Conservation (phyloP, 108 stramenopile species). For the Cyclotella cryptica region DNA sequence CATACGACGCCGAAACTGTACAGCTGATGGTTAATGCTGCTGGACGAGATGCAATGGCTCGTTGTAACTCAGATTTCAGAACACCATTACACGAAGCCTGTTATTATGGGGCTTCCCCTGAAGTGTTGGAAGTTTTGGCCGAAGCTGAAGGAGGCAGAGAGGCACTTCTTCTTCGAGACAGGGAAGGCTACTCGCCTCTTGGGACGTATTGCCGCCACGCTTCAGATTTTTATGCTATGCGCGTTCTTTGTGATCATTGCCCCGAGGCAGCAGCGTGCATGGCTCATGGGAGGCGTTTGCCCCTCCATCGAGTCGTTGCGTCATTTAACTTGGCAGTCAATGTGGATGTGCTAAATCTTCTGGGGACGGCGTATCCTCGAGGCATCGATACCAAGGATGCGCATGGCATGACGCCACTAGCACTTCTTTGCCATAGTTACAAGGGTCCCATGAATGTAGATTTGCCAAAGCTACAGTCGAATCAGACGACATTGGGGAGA, state of each 20-base stretch:
- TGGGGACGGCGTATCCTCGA: conserved; percentile 29
- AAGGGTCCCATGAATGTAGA: conserved; percentile 22
- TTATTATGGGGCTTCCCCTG: conserved; percentile 21
- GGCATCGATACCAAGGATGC: conserved; percentile 8
- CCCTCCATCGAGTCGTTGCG: conserved; percentile 21
- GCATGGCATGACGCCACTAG: conserved; percentile 20
- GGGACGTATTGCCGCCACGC: conserved; percentile 27
- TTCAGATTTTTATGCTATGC: conserved; percentile 23
- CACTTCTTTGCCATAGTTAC: conserved; percentile 27
- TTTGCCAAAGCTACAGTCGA: conserved; percentile 15
- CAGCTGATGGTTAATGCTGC: not conserved
- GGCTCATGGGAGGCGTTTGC: conserved; percentile 6
- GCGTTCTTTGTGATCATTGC: conserved; percentile 17
- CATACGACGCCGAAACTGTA: conserved; percentile 14
- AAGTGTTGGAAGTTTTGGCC: conserved; percentile 6
- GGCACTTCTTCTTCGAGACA: conserved; percentile 16
- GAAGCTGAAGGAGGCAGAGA: conserved; percentile 8
- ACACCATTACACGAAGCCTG: conserved; percentile 25
- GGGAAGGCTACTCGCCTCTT: conserved; percentile 25
- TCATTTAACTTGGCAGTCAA: conserved; percentile 31
- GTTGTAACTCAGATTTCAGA: not conserved
- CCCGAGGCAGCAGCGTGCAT: conserved; percentile 17
- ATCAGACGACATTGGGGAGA: conserved; percentile 11
- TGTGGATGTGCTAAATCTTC: conserved; percentile 28
- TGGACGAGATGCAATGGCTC: not conserved